Evolutionary conservation across 2,329 filamentous ascomycete genomes (phyloP), one percentile per base, ranked within the genome.

Genomic region (Onygena corvina): DNA sequence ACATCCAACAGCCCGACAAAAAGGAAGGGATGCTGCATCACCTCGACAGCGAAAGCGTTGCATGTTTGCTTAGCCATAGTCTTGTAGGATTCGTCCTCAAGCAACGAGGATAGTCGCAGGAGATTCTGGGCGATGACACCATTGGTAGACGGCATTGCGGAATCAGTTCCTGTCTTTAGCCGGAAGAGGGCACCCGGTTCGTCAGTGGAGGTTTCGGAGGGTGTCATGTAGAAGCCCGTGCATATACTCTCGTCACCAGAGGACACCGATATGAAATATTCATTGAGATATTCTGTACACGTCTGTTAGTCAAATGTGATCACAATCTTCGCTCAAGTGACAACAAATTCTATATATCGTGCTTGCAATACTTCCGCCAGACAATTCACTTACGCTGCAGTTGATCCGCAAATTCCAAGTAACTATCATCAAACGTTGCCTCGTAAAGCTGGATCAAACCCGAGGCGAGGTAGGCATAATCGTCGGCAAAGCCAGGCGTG

Each of bases 151-250:
- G 92, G 92, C 52, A 92, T 83, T 1, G 87, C 83, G 3, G 86
- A 86, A 65, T 98, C 92, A 76, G 95, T 95, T 55, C 88, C 92
- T 54, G 93, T 87, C 67, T 98, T 98, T 46, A 95, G 76, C 20
- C 90, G 83, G 52, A 96, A 77, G 52, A 95, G 82, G 11, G 67
- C 66, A 6, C 61, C 60, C 0, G 67, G 67, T 23, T 83, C 76
- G 59, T 88, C 79, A 0, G 80, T 71, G 7, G 82, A 79, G 35
- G 74, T 67, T 9, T 52, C 68, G 4, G 65, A 65, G 2, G 66
- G 63, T 1, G 68, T 67, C 40, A 64, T 67, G 48, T 70, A 67
- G 36, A 66, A 71, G 6, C 65, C 67, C n/a, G 63, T 62, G 4
- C 64, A 58, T 8, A 60, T 63, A 16, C 65, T 59, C 11, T 57